Conservation (phyloP, 163 green algal genomes). For the Trebouxiophyceae sp. region DNA sequence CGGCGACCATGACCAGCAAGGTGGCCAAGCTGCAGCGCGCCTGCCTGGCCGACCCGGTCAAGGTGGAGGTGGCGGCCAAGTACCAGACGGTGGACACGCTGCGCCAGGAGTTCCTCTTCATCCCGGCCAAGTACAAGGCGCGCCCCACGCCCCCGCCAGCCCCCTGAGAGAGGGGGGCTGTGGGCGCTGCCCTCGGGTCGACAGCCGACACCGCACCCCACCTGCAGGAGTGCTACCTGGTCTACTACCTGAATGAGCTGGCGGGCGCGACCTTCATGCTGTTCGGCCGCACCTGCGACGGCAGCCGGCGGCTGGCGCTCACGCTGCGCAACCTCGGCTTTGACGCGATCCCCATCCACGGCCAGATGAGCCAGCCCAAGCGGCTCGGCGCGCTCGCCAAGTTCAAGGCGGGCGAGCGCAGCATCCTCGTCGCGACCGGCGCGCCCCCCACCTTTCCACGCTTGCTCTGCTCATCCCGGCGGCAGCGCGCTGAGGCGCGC, state of each 20-base stretch:
- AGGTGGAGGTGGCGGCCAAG: slow-evolving; percentile 90
- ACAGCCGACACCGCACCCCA: background rate
- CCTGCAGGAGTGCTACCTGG: slow-evolving; percentile 82
- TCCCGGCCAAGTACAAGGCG: slow-evolving; percentile 97
- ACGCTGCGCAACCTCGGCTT: slow-evolving; percentile 94
- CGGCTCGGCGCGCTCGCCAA: slow-evolving; percentile 92
- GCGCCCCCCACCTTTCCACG: slow-evolving; percentile 74
- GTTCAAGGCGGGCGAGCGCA: slow-evolving; percentile 88
- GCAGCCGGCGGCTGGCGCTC: slow-evolving; percentile 77
- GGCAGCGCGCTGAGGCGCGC: no score
- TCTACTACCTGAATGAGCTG: slow-evolving; percentile 89
- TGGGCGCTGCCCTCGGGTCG: no score
- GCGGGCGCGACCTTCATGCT: slow-evolving; percentile 82
- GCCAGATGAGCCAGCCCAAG: slow-evolving; percentile 96
- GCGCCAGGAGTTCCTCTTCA: slow-evolving; percentile 95
- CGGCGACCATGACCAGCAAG: slow-evolving; percentile 98
- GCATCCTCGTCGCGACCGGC: slow-evolving; percentile 71
- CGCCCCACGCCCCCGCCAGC: background rate
- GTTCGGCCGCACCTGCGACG: slow-evolving; percentile 95
- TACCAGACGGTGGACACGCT: slow-evolving; percentile 96
- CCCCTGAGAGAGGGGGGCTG: background rate
- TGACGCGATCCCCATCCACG: slow-evolving; percentile 91
- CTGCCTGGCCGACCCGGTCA: slow-evolving; percentile 86
- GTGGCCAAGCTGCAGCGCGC: slow-evolving; percentile 93
- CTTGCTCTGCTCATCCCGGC: slow-evolving; percentile 91